Evolutionary conservation across 768 basidiomycete species (phyloP), one percentile per base, ranked within the genome.

Genomic region (Lactarius pseudohatsudake): DNA sequence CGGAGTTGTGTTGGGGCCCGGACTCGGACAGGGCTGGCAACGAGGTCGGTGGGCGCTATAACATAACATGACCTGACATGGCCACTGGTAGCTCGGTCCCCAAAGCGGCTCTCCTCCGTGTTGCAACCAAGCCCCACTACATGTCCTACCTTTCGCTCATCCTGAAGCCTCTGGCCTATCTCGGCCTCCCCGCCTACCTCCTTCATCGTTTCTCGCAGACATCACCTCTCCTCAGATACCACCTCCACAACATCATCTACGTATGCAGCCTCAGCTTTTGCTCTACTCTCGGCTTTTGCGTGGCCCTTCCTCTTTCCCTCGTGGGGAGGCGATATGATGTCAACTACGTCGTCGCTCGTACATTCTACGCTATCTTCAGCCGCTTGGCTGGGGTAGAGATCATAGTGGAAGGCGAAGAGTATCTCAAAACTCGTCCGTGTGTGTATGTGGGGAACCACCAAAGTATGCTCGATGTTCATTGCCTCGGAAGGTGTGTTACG

Each of bases 401-500:
- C 71, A 84, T 87, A 64, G 83, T 98, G 40, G 95, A 98, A 75
- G 95, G 94, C 13, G 86, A 86, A 74, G 93, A 98, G 74, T 79
- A 95, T 74, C 79, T 98, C 55, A 76, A 80, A 70, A 82, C 81
- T n/a, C 78, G 81, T 59, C 92, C 94, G 9, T 86, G 87, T 1
- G 84, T 98, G 15, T 76, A 94, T 32, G 84, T 98, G 74, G 85
- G 84, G 15, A 98, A 98, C 74, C 96, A 98, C 75, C 96, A 98
- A 80, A 94, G 90, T 65, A 90, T 94, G 86, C 76, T 97, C 54
- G 94, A 97, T 76, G 84, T 99, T 67, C 75, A 96, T 41, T 86
- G 86, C 72, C 78, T 94, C 61, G 94, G 89, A 64, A 86, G 85
- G 92, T 92, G 74, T 77, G 89, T 71, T 50, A 57, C 38, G 36